These are phyloP conservation scores for Yueomyces sinensis DNA, from an alignment of 805 yeast genomes.

Conservation along the genomic window DNA sequence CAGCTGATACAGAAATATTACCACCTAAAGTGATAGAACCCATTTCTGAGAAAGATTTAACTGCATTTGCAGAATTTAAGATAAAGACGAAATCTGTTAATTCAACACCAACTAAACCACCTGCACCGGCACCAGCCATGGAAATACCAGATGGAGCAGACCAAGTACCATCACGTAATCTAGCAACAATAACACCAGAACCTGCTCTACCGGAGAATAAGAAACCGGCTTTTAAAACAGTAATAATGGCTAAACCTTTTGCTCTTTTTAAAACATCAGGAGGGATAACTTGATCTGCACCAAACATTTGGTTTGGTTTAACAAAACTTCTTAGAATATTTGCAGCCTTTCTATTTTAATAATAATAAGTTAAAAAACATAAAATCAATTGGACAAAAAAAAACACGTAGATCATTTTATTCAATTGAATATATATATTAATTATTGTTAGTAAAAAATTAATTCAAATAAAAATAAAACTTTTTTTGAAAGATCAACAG, in stretches of 20 bases:
- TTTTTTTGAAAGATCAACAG: too few species aligned
- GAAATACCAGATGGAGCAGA: conserved; percentile 93
- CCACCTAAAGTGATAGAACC: conserved; percentile 95
- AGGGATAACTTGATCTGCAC: conserved; percentile 83
- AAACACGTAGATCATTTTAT: too few species aligned
- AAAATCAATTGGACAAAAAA: too few species aligned
- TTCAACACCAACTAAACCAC: conserved; percentile 96
- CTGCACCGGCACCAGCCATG: conserved; percentile 99
- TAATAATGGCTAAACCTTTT: conserved; percentile 80
- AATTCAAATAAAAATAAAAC: too few species aligned
- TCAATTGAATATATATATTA: too few species aligned
- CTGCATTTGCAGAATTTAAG: conserved; percentile 77
- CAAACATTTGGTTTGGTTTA: conserved; percentile 87
- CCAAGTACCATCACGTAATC: conserved; percentile 92
- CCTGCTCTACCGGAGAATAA: conserved; percentile 96
- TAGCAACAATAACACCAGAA: conserved; percentile 87
- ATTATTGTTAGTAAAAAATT: conserved; percentile 1
- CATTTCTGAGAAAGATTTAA: conserved; percentile 81
- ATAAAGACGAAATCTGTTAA: conserved; percentile 94
- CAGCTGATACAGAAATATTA: conserved; percentile 90
- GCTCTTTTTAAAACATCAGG: conserved; percentile 79
- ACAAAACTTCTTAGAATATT: conserved; percentile 78
- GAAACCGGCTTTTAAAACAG: conserved; percentile 96
- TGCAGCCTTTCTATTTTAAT: conserved; percentile 64
- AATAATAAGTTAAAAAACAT: too few species aligned